phyloP scores from a whole-genome alignment of 345 rosid species.

The Raphanus sativus region DNA sequence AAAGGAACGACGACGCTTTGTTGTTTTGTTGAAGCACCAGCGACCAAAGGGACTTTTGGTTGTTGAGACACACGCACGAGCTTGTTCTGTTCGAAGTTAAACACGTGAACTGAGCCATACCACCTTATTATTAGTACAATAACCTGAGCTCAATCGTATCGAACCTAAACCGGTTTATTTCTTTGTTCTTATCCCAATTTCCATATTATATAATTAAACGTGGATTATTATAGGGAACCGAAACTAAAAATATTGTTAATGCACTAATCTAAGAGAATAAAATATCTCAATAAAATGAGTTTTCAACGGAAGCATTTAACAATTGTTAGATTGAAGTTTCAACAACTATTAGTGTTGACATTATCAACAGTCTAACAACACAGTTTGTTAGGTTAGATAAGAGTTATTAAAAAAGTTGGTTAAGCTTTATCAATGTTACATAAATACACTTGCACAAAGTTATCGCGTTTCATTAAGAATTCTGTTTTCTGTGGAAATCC shows the following conservation, averaged over 20 bases:
- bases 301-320: background rate
- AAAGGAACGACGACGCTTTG: slow-evolving; percentile 9
- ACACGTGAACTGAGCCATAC: slow-evolving; percentile 23
- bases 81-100: background rate
- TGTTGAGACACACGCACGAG: slow-evolving; percentile 29
- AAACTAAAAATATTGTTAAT: background rate
- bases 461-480: background rate
- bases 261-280: background rate
- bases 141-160: background rate
- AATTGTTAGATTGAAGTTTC: slow-evolving; percentile 1
- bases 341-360: slow-evolving; percentile 18
- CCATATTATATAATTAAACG: background rate
- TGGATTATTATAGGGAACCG: background rate
- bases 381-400: slow-evolving; percentile 11
- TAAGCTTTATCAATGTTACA: background rate
- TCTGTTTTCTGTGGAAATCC: background rate
- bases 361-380: slow-evolving; percentile 12
- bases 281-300: background rate
- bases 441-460: background rate
- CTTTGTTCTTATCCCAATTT: background rate
- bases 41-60: slow-evolving; percentile 12
- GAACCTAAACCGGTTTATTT: slow-evolving; percentile 4
- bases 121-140: background rate
- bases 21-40: slow-evolving; percentile 3
- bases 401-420: background rate